Percentiles rank a stretch among this genome's conserved stretches.
phyloP scores from a whole-genome alignment of 202 grass and related monocot genomes.

The Thinopyrum obtusiflorum region DNA sequence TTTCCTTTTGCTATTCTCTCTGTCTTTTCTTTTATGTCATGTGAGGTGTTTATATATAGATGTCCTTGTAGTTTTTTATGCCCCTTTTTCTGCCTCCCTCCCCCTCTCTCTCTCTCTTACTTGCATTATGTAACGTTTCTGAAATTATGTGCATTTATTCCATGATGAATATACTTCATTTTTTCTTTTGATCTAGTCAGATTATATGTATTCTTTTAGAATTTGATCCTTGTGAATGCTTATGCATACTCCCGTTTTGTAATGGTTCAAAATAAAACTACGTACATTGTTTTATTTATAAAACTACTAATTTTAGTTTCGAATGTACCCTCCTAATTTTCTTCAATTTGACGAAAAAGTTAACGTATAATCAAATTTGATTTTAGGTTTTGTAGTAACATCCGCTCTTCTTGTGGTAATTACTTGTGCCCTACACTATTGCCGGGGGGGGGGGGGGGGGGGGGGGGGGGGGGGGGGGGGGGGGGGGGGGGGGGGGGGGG shows the following conservation, averaged over 20 bases:
- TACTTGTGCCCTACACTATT: background rate
- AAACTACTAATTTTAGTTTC: background rate
- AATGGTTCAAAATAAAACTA: background rate
- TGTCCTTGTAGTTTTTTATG: conserved; percentile 19
- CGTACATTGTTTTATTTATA: background rate
- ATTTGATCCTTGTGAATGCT: background rate
- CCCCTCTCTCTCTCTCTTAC: background rate
- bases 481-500: too few species aligned
- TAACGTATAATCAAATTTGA: background rate
- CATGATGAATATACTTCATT: background rate
- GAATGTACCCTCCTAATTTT: background rate
- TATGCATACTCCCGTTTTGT: background rate
- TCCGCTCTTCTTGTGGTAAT: background rate
- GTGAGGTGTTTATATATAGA: conserved; percentile 33
- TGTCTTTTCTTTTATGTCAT: conserved; percentile 33
- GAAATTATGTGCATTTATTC: background rate
- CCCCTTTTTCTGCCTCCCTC: background rate
- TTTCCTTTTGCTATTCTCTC: conserved; percentile 38
- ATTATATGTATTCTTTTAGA: background rate
- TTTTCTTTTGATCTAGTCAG: background rate
- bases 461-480: too few species aligned
- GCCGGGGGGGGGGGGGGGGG: too few species aligned
- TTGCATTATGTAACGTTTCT: background rate
- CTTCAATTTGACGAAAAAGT: background rate
- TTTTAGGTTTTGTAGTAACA: background rate